Evolutionary conservation across 2,329 filamentous ascomycete genomes (phyloP).

Genomic region (Pseudogymnoascus sp.): DNA sequence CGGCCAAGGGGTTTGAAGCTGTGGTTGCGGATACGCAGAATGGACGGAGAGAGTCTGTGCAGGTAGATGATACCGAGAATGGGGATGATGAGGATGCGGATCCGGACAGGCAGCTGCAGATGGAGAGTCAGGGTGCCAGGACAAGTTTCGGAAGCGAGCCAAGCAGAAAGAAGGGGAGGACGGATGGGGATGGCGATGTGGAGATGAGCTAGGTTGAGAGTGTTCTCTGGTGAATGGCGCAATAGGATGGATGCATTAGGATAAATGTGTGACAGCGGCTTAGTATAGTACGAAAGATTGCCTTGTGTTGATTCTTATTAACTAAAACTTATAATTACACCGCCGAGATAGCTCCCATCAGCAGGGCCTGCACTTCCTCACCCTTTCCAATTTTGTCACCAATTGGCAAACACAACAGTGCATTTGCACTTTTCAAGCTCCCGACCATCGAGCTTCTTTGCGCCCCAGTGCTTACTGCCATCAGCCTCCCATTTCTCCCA

Average conservation of each 20-base stretch:
- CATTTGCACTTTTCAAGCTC: constrained; percentile 84
- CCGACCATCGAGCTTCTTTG: constrained; percentile 87
- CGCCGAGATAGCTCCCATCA: constrained; percentile 55
- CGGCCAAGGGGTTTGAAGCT: constrained; percentile 15
- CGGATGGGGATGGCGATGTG: constrained; percentile 21
- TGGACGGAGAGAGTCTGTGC: constrained; percentile 12
- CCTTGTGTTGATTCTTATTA: background rate
- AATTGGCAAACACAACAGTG: constrained; percentile 59
- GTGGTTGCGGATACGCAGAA: constrained; percentile 15
- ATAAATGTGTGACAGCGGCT: background rate
- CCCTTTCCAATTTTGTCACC: constrained; percentile 58
- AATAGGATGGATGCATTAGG: constrained; percentile 8
- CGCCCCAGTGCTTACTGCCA: constrained; percentile 75
- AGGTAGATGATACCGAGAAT: background rate
- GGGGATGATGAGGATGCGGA: constrained; percentile 17
- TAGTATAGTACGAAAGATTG: background rate
- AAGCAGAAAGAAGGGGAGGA: constrained; percentile 13
- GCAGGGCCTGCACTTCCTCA: constrained; percentile 63
- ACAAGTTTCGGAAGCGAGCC: constrained; percentile 17
- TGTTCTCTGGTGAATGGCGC: background rate
- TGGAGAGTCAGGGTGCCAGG: constrained; percentile 24
- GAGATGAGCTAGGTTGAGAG: constrained; percentile 21
- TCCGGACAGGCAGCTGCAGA: constrained; percentile 28
- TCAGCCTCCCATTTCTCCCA: constrained; percentile 58
- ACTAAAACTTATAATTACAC: constrained; percentile 14